phyloP scores from a whole-genome alignment of 768 basidiomycete genomes.

The Boletus subparvulus region DNA sequence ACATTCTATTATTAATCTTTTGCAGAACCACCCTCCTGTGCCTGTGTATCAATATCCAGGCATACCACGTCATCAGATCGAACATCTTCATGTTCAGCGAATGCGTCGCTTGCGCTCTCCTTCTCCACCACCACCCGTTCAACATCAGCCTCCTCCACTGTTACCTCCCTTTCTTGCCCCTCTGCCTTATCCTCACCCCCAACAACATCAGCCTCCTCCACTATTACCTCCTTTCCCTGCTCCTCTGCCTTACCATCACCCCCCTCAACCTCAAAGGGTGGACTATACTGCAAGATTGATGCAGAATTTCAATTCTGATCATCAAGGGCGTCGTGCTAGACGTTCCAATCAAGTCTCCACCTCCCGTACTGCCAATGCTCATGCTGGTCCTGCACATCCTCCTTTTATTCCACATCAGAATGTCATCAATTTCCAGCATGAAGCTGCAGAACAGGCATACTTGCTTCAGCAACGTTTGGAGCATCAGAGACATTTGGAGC shows the following conservation, averaged over 20 bases:
- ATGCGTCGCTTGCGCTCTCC: background rate
- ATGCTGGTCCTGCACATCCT: background rate
- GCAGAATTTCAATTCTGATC: background rate
- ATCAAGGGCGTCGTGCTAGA: background rate
- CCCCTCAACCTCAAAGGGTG: background rate
- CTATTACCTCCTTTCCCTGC: no score
- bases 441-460: no score
- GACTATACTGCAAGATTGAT: background rate
- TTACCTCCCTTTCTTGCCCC: no score
- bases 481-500: no score
- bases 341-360: background rate
- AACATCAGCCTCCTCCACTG: no score
- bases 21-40: slow-evolving; percentile 2
- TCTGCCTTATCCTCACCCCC: no score
- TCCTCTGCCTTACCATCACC: background rate
- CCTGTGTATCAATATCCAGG: slow-evolving; percentile 1
- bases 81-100: background rate
- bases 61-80: slow-evolving; percentile 1
- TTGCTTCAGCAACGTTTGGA: no score
- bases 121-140: background rate
- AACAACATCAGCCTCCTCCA: no score
- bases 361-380: no score
- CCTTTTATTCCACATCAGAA: background rate
- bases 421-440: no score
- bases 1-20: no score